Evolutionary conservation across 768 basidiomycete genomes (phyloP).

Genomic region (Collybia sp.): DNA sequence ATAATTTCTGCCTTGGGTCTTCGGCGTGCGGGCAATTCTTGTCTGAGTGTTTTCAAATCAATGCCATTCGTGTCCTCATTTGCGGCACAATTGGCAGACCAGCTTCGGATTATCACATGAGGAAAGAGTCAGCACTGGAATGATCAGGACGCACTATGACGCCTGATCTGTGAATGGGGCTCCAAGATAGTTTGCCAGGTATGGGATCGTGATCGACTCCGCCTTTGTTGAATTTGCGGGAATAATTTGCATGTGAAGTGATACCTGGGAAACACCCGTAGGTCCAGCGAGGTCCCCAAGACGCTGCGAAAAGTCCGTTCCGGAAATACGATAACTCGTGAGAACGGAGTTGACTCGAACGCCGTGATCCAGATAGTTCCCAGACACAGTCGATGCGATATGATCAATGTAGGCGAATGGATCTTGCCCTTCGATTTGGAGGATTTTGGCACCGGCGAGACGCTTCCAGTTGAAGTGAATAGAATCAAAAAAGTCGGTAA

Average conservation of each 20-base stretch:
- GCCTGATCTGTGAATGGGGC: conserved; percentile 41
- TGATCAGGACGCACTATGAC: conserved; percentile 39
- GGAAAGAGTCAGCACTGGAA: conserved; percentile 4
- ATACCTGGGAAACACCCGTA: conserved; percentile 38
- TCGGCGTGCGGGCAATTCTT: conserved; percentile 4
- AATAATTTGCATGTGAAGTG: conserved; percentile 43
- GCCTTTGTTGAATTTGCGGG: conserved; percentile 37
- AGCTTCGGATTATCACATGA: conserved; percentile 29
- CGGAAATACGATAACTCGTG: conserved; percentile 49
- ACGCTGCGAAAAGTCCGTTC: conserved; percentile 48
- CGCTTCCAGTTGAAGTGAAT: conserved; percentile 54
- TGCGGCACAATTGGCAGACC: conserved; percentile 55
- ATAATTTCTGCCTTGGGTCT: conserved; percentile 34
- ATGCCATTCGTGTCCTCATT: conserved; percentile 45
- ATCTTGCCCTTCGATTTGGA: conserved; percentile 47
- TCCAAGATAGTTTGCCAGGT: conserved; percentile 43
- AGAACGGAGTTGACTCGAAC: conserved; percentile 61
- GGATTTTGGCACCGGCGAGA: conserved; percentile 54
- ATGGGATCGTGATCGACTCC: conserved; percentile 51
- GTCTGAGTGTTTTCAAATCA: conserved; percentile 25
- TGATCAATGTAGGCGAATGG: conserved; percentile 52
- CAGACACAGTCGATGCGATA: conserved; percentile 54
- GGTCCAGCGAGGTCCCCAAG: conserved; percentile 55
- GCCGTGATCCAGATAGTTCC: conserved; percentile 61
- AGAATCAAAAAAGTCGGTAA: conserved; percentile 39